Evolutionary conservation across 805 yeast species (phyloP).

Genomic region (Blastobotrys peoriensis): DNA sequence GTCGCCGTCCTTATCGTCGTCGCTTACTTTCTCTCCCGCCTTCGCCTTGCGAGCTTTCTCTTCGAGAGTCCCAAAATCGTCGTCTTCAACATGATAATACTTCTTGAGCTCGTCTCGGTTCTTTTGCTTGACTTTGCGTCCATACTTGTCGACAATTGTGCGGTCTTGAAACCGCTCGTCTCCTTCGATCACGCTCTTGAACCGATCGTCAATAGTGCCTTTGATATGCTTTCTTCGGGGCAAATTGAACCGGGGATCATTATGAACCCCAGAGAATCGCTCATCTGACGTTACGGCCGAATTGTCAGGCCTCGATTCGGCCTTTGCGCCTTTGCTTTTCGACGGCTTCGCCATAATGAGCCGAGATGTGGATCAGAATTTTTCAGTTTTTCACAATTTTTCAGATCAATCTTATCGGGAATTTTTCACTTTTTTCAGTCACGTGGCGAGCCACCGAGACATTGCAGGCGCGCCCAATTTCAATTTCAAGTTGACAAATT

Average conservation of each 20-base stretch:
- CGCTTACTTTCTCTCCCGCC: constrained; percentile 17
- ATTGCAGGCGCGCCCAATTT: no score
- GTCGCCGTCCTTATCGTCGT: constrained; percentile 4
- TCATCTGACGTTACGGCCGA: constrained; percentile 52
- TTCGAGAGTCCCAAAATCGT: constrained; percentile 11
- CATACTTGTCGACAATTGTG: constrained; percentile 77
- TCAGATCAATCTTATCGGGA: no score
- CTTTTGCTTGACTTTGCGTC: constrained; percentile 55
- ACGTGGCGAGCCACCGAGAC: no score
- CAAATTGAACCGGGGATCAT: constrained; percentile 80
- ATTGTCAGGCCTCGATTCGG: no score
- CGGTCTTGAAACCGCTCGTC: constrained; percentile 51
- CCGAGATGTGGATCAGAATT: neutral
- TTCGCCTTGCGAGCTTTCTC: constrained; percentile 23
- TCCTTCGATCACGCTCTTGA: constrained; percentile 57
- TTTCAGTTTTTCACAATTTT: no score
- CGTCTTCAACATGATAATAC: constrained; percentile 51
- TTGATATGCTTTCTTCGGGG: constrained; percentile 66
- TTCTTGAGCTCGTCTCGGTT: constrained; percentile 52
- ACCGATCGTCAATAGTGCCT: constrained; percentile 80
- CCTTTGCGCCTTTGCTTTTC: no score
- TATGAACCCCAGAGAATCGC: constrained; percentile 71
- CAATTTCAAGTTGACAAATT: no score
- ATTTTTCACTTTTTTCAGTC: no score
- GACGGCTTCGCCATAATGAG: no score